Evolutionary conservation across 1,284 basidiomycete genomes (phyloP).

Genomic region (Anthracocystis setariae): DNA sequence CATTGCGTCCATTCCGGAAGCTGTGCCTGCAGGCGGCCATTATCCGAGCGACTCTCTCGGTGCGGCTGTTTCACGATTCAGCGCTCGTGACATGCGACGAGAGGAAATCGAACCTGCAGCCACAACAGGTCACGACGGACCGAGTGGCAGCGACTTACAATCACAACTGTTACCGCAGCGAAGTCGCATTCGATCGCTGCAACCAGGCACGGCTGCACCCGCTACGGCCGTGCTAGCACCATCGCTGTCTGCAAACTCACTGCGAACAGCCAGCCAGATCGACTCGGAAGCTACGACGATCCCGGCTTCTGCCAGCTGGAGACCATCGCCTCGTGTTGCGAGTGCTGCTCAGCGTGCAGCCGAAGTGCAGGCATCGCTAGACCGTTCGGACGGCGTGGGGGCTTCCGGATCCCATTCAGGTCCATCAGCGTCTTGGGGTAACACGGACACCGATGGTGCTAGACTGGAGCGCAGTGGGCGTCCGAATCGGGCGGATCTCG

Average conservation of each 20-base stretch:
- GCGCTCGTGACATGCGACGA: conserved; percentile 7
- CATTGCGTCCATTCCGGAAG: not conserved
- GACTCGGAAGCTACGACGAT: conserved; percentile 1
- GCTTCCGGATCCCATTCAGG: conserved; percentile 1
- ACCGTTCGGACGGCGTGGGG: conserved; percentile 6
- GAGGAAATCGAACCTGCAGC: not conserved
- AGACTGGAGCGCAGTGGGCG: not conserved
- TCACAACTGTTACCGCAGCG: conserved; percentile 22
- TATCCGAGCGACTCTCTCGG: conserved; percentile 45
- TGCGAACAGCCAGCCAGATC: not conserved
- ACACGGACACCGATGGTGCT: conserved; percentile 17
- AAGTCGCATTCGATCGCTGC: conserved; percentile 29
- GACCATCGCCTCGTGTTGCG: conserved; percentile 36
- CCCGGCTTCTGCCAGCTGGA: conserved; percentile 40
- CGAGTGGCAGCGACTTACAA: not conserved
- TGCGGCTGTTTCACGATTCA: conserved; percentile 38
- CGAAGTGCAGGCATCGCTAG: conserved; percentile 25
- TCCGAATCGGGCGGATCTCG: conserved; percentile 5
- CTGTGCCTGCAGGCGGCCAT: conserved; percentile 19
- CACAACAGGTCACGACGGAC: not conserved
- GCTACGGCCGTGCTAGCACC: conserved; percentile 27
- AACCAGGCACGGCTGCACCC: conserved; percentile 21
- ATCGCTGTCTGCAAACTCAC: conserved; percentile 23
- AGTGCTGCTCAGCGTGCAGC: conserved; percentile 35
- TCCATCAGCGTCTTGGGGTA: conserved; percentile 29